These are phyloP conservation scores for Lipomyces oligophaga DNA, from an alignment of 805 yeast species.

Conservation along the genomic window DNA sequence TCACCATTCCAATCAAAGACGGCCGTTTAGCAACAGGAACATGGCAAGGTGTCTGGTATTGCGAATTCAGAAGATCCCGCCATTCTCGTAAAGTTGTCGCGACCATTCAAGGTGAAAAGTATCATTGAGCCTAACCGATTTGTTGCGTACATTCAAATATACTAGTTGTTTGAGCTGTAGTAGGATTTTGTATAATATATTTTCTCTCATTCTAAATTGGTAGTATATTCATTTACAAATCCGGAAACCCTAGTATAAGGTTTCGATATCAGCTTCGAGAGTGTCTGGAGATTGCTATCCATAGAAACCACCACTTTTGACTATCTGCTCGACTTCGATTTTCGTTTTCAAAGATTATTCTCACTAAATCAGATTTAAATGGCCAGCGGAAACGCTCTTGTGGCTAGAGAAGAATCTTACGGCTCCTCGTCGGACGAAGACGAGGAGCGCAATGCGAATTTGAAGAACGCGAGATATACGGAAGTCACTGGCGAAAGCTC, in stretches of 20 bases:
- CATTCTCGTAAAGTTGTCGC: slow-evolving; percentile 68
- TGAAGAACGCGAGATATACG: slow-evolving; percentile 20
- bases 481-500: slow-evolving; percentile 10
- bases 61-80: slow-evolving; percentile 64
- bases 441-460: slow-evolving; percentile 14
- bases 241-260: no score
- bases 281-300: no score
- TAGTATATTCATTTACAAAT: no score
- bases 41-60: slow-evolving; percentile 79
- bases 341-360: no score
- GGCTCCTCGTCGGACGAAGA: slow-evolving; percentile 24
- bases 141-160: no score
- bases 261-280: no score
- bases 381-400: slow-evolving; percentile 7
- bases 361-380: not conserved
- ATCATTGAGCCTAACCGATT: not conserved
- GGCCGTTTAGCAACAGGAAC: slow-evolving; percentile 71
- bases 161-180: not conserved
- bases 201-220: no score
- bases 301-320: no score
- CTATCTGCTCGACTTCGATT: no score
- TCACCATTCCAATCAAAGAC: slow-evolving; percentile 64
- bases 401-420: slow-evolving; percentile 19
- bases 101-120: slow-evolving; percentile 59
- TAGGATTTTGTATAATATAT: not conserved